These are phyloP conservation scores for Sporothrix variecibatus DNA, from an alignment of 2,329 filamentous ascomycete genomes.

Conservation along the genomic window DNA sequence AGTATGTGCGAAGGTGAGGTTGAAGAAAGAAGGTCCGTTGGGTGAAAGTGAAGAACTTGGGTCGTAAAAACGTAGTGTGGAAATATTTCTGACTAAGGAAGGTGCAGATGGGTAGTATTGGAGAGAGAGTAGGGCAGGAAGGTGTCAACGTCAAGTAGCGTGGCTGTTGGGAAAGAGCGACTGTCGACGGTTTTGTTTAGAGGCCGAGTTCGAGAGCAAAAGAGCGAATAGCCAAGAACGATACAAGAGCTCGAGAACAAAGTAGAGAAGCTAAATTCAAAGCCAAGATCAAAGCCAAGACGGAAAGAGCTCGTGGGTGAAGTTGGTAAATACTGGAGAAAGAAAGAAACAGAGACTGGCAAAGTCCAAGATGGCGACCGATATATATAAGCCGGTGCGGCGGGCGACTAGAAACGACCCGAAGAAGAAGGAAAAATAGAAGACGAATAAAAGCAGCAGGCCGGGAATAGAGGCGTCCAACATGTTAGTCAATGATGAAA, in stretches of 20 bases:
- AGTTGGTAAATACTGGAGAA: background rate
- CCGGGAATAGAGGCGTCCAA: background rate
- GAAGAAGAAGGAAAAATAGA: background rate
- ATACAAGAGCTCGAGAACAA: background rate
- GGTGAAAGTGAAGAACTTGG: background rate
- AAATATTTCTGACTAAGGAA: slow-evolving; percentile 11
- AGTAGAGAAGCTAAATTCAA: background rate
- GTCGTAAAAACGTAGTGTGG: background rate
- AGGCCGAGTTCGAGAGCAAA: background rate
- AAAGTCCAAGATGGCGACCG: background rate
- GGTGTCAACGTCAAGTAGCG: background rate
- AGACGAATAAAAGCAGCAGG: background rate
- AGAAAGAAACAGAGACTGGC: slow-evolving; percentile 6
- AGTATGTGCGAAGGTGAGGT: background rate
- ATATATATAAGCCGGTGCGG: slow-evolving; percentile 12
- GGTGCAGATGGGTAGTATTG: background rate
- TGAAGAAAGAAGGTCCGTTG: background rate
- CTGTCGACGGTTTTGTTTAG: background rate
- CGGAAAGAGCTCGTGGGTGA: slow-evolving; percentile 3
- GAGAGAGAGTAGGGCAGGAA: background rate
- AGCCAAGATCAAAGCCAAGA: slow-evolving; percentile 6
- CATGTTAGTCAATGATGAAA: background rate
- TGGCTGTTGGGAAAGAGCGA: background rate
- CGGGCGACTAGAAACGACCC: background rate
- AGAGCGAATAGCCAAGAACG: background rate